Conservation (phyloP, 2,329 filamentous ascomycete genomes). For the Plectosphaerella plurivora region DNA sequence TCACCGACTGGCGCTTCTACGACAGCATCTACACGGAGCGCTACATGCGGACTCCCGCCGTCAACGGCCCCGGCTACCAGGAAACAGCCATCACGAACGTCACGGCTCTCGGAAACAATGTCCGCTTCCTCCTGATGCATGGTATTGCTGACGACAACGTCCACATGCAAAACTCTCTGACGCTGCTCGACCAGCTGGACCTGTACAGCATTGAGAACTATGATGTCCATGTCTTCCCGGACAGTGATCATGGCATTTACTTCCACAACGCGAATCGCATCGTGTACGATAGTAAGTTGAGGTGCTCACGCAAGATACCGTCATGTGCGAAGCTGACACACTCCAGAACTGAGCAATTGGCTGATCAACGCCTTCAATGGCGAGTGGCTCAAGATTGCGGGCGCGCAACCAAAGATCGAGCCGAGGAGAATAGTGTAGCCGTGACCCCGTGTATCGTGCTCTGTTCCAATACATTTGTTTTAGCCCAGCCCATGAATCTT, state of each 20-base stretch:
- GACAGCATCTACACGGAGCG: constrained; percentile 92
- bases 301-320: neutral
- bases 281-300: constrained; percentile 82
- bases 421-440: constrained; percentile 4
- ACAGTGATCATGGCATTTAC: constrained; percentile 90
- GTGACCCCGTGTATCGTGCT: neutral
- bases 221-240: constrained; percentile 93
- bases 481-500: too few species aligned
- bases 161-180: constrained; percentile 91
- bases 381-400: constrained; percentile 68
- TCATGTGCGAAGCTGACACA: neutral
- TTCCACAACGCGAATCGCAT: constrained; percentile 91
- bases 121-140: constrained; percentile 93
- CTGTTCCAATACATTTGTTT: too few species aligned
- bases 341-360: constrained; percentile 75
- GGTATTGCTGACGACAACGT: constrained; percentile 97
- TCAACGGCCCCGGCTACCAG: constrained; percentile 74
- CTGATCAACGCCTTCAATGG: constrained; percentile 97
- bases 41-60: constrained; percentile 92
- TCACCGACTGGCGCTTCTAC: constrained; percentile 98
- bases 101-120: constrained; percentile 66
- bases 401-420: constrained; percentile 41
- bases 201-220: constrained; percentile 82
- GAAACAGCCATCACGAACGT: constrained; percentile 71
- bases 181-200: constrained; percentile 81